A percentile compares a stretch with the other conserved stretches of the same genome.
phyloP scores from a whole-genome alignment of 1,284 basidiomycete species.

The Ceratobasidium sp. region DNA sequence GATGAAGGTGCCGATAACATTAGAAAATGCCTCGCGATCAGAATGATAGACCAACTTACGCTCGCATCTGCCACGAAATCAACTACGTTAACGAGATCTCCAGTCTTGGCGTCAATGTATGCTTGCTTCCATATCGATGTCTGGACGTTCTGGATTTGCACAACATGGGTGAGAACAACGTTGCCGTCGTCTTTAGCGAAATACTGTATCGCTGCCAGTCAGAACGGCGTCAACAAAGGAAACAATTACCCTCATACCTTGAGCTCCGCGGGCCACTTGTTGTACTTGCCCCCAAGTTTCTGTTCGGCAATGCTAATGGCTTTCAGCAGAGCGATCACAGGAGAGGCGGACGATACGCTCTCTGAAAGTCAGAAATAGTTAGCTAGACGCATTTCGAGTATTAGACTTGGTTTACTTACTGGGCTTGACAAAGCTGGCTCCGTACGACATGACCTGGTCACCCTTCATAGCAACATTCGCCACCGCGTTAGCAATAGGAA shows the following conservation, averaged over 20 bases:
- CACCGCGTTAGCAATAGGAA: conserved; percentile 62
- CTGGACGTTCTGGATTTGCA: conserved; percentile 34
- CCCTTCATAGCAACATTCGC: conserved; percentile 59
- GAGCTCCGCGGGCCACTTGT: conserved; percentile 3
- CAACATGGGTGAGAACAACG: conserved; percentile 29
- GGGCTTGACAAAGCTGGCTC: conserved; percentile 63
- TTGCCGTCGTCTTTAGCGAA: conserved; percentile 31
- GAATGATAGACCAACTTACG: background rate
- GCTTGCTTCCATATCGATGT: background rate
- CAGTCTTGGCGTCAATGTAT: conserved; percentile 4
- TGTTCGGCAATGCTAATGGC: conserved; percentile 41
- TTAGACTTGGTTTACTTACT: conserved; percentile 48
- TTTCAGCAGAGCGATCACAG: conserved; percentile 8
- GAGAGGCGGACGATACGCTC: conserved; percentile 24
- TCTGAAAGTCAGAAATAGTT: conserved; percentile 1
- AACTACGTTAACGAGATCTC: conserved; percentile 40
- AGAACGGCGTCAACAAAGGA: background rate
- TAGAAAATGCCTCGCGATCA: background rate
- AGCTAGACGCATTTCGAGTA: background rate
- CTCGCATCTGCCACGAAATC: conserved; percentile 43
- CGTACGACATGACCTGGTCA: conserved; percentile 60
- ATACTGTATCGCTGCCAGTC: conserved; percentile 1
- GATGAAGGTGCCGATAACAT: background rate
- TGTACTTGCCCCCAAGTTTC: conserved; percentile 27
- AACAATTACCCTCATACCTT: background rate